Conservation (phyloP, 768 basidiomycete species). For the Tricholomella constricta region DNA sequence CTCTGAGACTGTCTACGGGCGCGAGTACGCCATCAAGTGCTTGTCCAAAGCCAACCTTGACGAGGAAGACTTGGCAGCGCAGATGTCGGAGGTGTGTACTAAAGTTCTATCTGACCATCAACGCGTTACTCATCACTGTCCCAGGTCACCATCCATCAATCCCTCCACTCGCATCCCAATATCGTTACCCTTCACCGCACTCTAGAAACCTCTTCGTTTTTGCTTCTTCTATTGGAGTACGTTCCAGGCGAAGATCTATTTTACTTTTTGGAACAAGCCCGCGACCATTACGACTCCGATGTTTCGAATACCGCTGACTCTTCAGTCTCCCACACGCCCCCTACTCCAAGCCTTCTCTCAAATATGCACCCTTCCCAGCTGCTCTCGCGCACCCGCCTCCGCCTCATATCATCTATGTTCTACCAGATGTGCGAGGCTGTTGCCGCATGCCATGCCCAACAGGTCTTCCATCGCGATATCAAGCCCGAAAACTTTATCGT, state of each 20-base stretch:
- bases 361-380: constrained; percentile 77
- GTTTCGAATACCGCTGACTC: constrained; percentile 39
- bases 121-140: constrained; percentile 14
- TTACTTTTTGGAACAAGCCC: constrained; percentile 96
- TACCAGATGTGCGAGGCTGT: constrained; percentile 99
- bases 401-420: constrained; percentile 97
- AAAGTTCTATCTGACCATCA: constrained; percentile 3
- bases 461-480: constrained; percentile 96
- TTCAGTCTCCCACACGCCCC: constrained; percentile 70
- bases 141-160: constrained; percentile 93
- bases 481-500: constrained; percentile 99
- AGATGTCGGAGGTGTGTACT: constrained; percentile 80
- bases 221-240: constrained; percentile 92
- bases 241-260: constrained; percentile 97
- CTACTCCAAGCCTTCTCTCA: constrained; percentile 90
- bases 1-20: constrained; percentile 60
- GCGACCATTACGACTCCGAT: constrained; percentile 76
- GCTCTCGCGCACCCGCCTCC: constrained; percentile 84
- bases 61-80: constrained; percentile 82
- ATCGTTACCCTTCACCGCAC: constrained; percentile 95
- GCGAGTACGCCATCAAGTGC: constrained; percentile 94
- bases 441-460: constrained; percentile 87
- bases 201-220: constrained; percentile 86
- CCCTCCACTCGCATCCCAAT: constrained; percentile 84
- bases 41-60: constrained; percentile 93